Evolutionary conservation across 1,284 basidiomycete species (phyloP).

Genomic region (Papiliotrema fonsecae): DNA sequence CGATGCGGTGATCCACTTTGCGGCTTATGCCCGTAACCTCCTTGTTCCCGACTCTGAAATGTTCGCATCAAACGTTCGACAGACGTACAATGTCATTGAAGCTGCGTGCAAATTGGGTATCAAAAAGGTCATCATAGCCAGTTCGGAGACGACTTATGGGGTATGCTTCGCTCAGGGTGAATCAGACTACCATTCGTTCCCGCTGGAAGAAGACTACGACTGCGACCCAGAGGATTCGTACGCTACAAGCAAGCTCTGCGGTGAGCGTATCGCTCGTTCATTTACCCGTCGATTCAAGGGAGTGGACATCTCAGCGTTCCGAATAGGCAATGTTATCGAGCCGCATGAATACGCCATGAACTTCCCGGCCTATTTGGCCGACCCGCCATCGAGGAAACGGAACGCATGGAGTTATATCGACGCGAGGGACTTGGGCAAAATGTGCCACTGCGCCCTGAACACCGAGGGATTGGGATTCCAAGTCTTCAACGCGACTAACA

Average conservation of each 20-base stretch:
- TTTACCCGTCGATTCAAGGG: conserved; percentile 28
- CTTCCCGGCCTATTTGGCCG: conserved; percentile 26
- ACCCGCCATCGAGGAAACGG: conserved; percentile 27
- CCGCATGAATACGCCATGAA: conserved; percentile 35
- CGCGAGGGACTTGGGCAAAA: conserved; percentile 36
- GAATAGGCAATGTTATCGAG: conserved; percentile 39
- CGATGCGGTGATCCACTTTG: conserved; percentile 37
- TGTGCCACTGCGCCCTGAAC: conserved; percentile 30
- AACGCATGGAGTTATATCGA: conserved; percentile 43
- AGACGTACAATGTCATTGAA: conserved; percentile 41
- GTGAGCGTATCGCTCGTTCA: conserved; percentile 29
- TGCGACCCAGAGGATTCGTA: conserved; percentile 29
- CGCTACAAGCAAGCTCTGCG: conserved; percentile 31
- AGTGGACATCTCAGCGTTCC: conserved; percentile 35
- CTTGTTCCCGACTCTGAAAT: conserved; percentile 33
- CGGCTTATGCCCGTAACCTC: conserved; percentile 35
- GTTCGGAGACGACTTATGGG: conserved; percentile 32
- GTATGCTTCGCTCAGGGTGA: conserved; percentile 41
- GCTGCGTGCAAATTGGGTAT: conserved; percentile 37
- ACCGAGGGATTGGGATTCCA: conserved; percentile 34
- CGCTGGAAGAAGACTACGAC: conserved; percentile 31
- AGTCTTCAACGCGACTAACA: conserved; percentile 40
- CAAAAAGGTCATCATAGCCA: conserved; percentile 35
- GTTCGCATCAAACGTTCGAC: conserved; percentile 26
- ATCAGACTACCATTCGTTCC: conserved; percentile 32